Percentiles rank a stretch among this genome's conserved stretches.
Evolutionary conservation across 139 green algal species (phyloP).

Genomic region (Haematococcus lacustris): DNA sequence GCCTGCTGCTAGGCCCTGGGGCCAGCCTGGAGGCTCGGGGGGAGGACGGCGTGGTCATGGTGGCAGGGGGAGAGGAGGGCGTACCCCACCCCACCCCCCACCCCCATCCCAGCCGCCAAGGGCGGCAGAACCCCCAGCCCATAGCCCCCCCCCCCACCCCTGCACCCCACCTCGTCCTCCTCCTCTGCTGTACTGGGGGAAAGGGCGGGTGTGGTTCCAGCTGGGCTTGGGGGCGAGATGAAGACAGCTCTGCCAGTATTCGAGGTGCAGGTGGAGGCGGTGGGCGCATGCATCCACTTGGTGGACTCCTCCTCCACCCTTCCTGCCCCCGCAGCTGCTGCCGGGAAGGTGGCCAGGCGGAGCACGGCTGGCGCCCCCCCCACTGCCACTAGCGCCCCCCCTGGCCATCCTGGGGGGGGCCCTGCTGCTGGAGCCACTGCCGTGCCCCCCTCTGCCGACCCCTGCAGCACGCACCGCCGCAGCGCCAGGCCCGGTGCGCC

Average conservation of each 20-base stretch:
- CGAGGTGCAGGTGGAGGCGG: constrained; percentile 17
- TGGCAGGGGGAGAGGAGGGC: constrained; percentile 13
- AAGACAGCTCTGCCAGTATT: not conserved
- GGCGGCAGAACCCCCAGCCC: not conserved
- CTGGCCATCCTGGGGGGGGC: no score
- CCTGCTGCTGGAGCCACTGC: no score
- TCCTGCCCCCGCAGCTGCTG: no score
- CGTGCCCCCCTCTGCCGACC: no score
- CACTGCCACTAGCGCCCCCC: no score
- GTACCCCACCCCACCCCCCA: not conserved
- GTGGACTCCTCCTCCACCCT: no score
- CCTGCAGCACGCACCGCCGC: no score
- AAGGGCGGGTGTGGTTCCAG: not conserved
- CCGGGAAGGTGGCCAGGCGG: no score
- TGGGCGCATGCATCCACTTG: constrained; percentile 18
- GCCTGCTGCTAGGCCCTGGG: constrained; percentile 61
- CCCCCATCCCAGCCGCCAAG: no score
- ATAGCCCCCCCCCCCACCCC: not conserved
- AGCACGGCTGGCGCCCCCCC: no score
- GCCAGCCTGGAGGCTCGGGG: constrained; percentile 29
- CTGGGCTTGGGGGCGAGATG: not conserved
- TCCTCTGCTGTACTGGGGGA: not conserved
- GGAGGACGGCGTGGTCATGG: constrained; percentile 32
- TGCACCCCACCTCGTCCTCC: not conserved
- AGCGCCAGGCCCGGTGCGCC: no score